A percentile compares a stretch with the other conserved stretches of the same genome.
Evolutionary conservation across 2,329 filamentous ascomycete genomes (phyloP).

Genomic region (Periconia macrospinosa): DNA sequence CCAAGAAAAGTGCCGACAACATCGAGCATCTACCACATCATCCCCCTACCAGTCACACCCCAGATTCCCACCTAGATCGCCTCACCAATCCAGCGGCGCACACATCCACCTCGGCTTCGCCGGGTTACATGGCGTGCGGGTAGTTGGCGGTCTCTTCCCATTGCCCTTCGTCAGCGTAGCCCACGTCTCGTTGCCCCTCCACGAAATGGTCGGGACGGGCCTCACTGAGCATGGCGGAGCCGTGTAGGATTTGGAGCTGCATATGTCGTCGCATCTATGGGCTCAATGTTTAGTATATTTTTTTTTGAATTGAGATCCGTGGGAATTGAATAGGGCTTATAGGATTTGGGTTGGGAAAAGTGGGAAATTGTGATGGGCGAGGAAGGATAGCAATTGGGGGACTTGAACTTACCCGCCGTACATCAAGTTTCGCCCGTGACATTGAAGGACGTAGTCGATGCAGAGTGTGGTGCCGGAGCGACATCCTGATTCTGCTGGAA

Average conservation of each 20-base stretch:
- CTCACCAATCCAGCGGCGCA: conserved; percentile 5
- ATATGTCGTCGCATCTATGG: conserved; percentile 3
- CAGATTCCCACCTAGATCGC: not conserved
- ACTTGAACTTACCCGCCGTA: conserved; percentile 6
- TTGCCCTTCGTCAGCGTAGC: not conserved
- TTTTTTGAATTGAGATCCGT: too few relatives aligned
- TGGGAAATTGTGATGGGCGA: not conserved
- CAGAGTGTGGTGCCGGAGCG: conserved; percentile 3
- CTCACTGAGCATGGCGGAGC: conserved; percentile 1
- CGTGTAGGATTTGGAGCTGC: not conserved
- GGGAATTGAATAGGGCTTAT: too few relatives aligned
- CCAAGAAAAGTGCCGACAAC: too few relatives aligned
- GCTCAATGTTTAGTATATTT: not conserved
- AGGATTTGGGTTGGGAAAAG: not conserved
- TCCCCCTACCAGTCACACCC: too few relatives aligned
- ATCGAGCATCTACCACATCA: too few relatives aligned
- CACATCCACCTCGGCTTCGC: conserved; percentile 6
- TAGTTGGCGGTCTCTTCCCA: not conserved
- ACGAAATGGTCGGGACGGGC: not conserved
- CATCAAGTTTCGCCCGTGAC: not conserved
- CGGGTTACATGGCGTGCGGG: not conserved
- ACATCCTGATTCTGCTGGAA: not conserved
- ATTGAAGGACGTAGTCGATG: conserved; percentile 4
- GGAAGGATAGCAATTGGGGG: not conserved
- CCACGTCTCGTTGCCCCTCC: not conserved